These are phyloP conservation scores for Colletotrichum trifolii DNA, from an alignment of 2,329 filamentous ascomycete species.

Conservation along the genomic window DNA sequence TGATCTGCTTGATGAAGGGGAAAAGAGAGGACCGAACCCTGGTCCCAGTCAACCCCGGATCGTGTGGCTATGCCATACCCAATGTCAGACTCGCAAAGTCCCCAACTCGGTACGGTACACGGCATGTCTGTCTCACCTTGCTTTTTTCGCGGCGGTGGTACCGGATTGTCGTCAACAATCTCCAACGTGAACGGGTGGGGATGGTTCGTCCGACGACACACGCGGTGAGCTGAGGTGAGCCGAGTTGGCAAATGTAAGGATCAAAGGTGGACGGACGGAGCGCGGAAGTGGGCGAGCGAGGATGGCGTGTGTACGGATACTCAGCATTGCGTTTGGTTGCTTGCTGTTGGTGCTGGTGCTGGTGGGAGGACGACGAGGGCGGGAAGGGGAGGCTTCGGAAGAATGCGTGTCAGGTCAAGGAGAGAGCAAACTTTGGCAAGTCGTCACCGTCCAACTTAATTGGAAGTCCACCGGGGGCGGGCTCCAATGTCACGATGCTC, in stretches of 20 bases:
- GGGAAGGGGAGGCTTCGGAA: neutral
- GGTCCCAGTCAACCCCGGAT: neutral
- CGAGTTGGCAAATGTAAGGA: conserved; percentile 28
- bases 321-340: too few species aligned
- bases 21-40: neutral
- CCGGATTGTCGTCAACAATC: neutral
- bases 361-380: too few species aligned
- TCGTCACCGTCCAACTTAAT: conserved; percentile 8
- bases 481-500: conserved; percentile 25
- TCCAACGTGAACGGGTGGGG: neutral
- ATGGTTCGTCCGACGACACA: neutral
- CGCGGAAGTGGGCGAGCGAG: too few species aligned
- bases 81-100: conserved; percentile 1
- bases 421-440: neutral
- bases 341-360: too few species aligned
- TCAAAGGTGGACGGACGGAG: conserved; percentile 25
- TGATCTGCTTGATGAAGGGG: neutral
- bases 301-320: too few species aligned
- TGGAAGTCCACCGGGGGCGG: conserved; percentile 5
- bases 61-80: neutral
- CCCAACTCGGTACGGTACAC: neutral
- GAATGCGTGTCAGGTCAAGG: conserved; percentile 21
- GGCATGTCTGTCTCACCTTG: conserved; percentile 8
- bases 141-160: neutral
- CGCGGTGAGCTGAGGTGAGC: neutral